Percentiles rank a stretch among this genome's conserved stretches.
Evolutionary conservation across 1,284 basidiomycete genomes (phyloP).

Genomic region (Apiotrichum veenhuisii): DNA sequence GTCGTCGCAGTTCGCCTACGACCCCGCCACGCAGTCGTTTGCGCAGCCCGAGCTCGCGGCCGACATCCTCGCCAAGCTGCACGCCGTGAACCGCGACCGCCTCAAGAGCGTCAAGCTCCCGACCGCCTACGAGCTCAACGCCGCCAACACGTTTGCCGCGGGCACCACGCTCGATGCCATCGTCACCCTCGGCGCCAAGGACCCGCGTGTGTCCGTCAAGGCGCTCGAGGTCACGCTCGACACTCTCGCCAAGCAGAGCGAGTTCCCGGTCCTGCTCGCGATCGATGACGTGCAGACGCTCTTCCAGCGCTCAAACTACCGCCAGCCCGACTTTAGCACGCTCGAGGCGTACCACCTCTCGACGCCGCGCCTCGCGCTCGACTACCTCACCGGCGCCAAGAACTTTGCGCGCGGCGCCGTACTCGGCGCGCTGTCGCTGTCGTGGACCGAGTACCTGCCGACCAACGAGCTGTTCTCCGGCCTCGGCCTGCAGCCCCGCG

Average conservation of each 20-base stretch:
- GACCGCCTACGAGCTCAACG: conserved; percentile 42
- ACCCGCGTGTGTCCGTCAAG: conserved; percentile 58
- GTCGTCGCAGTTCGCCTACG: conserved; percentile 69
- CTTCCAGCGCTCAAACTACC: conserved; percentile 68
- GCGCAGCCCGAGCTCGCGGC: conserved; percentile 60
- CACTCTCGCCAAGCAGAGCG: conserved; percentile 64
- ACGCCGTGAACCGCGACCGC: conserved; percentile 42
- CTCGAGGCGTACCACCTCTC: conserved; percentile 79
- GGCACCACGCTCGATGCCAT: conserved; percentile 60
- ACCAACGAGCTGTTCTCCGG: conserved; percentile 26
- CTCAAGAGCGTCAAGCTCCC: conserved; percentile 33
- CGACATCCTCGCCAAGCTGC: conserved; percentile 41
- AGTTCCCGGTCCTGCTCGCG: conserved; percentile 75
- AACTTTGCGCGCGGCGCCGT: conserved; percentile 54
- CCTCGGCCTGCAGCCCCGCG: conserved; percentile 25
- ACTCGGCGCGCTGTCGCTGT: conserved; percentile 38
- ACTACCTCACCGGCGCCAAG: conserved; percentile 67
- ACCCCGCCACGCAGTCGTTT: conserved; percentile 70
- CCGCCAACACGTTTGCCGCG: conserved; percentile 50
- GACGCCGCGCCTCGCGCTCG: conserved; percentile 70
- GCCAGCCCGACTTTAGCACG: conserved; percentile 67
- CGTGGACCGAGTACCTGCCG: conserved; percentile 28
- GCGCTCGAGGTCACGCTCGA: conserved; percentile 65
- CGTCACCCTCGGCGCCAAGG: conserved; percentile 59
- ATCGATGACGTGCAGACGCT: conserved; percentile 83